A percentile compares a stretch with the other conserved stretches of the same genome.
phyloP scores from a whole-genome alignment of 768 basidiomycete genomes.

The Mycena albidolilacea region DNA sequence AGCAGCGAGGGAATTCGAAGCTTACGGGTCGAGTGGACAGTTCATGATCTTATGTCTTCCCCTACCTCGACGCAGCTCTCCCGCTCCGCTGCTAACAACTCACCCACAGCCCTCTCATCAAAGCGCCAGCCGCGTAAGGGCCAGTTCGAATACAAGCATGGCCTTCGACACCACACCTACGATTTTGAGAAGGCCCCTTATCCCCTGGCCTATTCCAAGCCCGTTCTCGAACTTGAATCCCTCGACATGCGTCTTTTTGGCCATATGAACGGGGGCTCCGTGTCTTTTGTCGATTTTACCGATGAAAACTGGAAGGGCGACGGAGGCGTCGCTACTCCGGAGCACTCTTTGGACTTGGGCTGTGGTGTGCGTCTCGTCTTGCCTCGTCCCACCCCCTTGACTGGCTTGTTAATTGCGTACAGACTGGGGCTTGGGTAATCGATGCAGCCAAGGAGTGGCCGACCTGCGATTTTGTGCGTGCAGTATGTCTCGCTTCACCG shows the following conservation, averaged over 20 bases:
- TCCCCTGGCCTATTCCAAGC: constrained; percentile 79
- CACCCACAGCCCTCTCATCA: constrained; percentile 47
- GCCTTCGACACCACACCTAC: constrained; percentile 76
- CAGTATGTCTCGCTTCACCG: neutral
- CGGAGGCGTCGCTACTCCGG: constrained; percentile 52
- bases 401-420: constrained; percentile 11
- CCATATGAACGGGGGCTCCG: constrained; percentile 65
- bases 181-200: constrained; percentile 86
- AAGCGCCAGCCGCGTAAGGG: constrained; percentile 61
- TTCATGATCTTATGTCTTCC: constrained; percentile 17
- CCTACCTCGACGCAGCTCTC: constrained; percentile 42
- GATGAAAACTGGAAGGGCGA: constrained; percentile 46
- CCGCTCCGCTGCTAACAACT: constrained; percentile 28
- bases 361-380: constrained; percentile 71
- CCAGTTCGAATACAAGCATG: constrained; percentile 72
- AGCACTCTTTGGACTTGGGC: constrained; percentile 75
- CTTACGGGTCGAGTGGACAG: neutral
- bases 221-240: constrained; percentile 75
- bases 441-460: constrained; percentile 83
- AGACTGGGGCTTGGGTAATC: constrained; percentile 81
- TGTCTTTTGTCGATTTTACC: constrained; percentile 72
- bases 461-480: constrained; percentile 72
- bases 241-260: constrained; percentile 66
- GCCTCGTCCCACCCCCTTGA: neutral
- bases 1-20: neutral